These are phyloP conservation scores for Ophiocordyceps unilateralis DNA, from an alignment of 2,329 filamentous ascomycete species.

Conservation along the genomic window DNA sequence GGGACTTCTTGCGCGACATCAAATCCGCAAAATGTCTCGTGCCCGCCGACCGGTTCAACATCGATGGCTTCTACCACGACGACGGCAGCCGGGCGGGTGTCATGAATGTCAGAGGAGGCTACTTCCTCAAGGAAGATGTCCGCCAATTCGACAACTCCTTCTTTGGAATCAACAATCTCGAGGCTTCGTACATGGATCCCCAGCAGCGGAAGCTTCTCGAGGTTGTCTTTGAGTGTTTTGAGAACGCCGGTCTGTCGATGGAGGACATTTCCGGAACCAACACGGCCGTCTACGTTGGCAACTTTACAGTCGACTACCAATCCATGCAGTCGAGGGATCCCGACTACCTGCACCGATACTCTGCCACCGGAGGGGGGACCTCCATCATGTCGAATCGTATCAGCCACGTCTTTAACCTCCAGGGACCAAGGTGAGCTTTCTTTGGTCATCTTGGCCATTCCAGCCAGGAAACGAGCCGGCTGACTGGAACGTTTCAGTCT, in stretches of 20 bases:
- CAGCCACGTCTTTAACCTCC: conserved; percentile 18
- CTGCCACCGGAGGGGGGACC: conserved; percentile 13
- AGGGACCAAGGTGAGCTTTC: conserved; percentile 8
- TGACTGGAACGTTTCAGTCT: conserved; percentile 5
- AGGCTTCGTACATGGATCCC: conserved; percentile 22
- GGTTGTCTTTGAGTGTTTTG: conserved; percentile 23
- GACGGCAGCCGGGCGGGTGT: conserved; percentile 12
- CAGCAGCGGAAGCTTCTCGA: conserved; percentile 23
- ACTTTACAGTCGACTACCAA: conserved; percentile 5
- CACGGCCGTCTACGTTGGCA: conserved; percentile 5
- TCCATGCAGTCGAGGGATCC: conserved; percentile 4
- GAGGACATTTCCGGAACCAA: conserved; percentile 7
- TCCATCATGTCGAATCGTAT: conserved; percentile 20
- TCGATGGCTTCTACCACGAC: conserved; percentile 13
- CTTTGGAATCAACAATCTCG: conserved; percentile 20
- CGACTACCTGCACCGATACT: conserved; percentile 2
- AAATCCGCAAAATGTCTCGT: conserved; percentile 1
- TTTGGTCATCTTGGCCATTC: not conserved
- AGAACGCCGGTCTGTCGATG: conserved; percentile 15
- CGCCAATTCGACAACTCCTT: conserved; percentile 18
- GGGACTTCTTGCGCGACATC: conserved; percentile 4
- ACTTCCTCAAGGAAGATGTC: conserved; percentile 12
- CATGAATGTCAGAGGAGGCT: conserved; percentile 7
- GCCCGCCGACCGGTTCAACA: conserved; percentile 9
- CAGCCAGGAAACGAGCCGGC: not conserved